Evolutionary conservation across 2,329 filamentous ascomycete species (phyloP), one percentile per base, ranked within the genome.

Genomic region (Fusarium multiceps): DNA sequence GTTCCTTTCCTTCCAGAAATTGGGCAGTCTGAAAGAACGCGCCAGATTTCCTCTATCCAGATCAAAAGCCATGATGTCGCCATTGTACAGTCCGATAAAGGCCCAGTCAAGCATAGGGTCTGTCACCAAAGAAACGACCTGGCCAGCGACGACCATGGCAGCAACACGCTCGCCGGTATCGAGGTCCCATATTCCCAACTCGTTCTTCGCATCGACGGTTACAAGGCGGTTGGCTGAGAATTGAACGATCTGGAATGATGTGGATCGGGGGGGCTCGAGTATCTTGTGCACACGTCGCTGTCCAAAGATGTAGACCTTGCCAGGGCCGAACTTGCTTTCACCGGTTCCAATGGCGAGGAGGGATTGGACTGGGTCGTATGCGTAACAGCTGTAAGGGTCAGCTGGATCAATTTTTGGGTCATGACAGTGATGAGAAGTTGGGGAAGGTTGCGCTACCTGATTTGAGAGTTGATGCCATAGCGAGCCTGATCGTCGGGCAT

Each of bases 101-200:
- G 91, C 93, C 89, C 97, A 99, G 79, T 99, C 96, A 64, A 99
- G 85, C 82, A 93, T 93, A 1, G 95, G 93, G 78, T 99, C 96
- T 10, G 92, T 94, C 60, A 92, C 86, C 74, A 98, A 78, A 32
- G 88, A 87, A 16, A 89, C 90, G 21, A 94, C 92, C 50, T 89
- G 86, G 8, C 93, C 94, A 1, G 93, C 92, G 12, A 93, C 90
- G 6, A 92, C 88, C 77, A 94, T 91, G 34, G 89, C 89, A 27
- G 89, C 88, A 41, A 93, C 72, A 58, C 91, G 85, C 58, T 84
- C 85, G 72, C 90, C 92, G 0, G 88, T 87, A 68, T 92, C 89
- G 25, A 98, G 85, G 60, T 96, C 92, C 86, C 92, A 98, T 73
- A 98, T 84, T 51, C 87, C 89, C 43, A 99, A 78, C 78, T 98